phyloP scores from a whole-genome alignment of 129 eudicot genomes.

The Kitagawia praeruptora region DNA sequence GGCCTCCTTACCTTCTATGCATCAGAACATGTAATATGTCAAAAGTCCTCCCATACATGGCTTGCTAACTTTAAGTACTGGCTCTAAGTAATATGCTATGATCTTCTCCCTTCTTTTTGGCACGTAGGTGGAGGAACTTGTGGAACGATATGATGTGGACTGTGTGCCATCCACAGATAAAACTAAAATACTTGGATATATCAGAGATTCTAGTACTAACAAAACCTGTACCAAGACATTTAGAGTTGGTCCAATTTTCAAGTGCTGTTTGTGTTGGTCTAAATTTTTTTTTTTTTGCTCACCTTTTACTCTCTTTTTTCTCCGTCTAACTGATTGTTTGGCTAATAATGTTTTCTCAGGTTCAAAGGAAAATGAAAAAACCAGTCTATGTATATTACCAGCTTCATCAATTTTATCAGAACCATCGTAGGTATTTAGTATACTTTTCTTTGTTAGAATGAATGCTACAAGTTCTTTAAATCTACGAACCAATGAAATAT shows the following conservation, averaged over 20 bases:
- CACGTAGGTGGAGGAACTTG: constrained; percentile 74
- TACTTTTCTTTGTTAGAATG: background rate
- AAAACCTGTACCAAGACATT: constrained; percentile 58
- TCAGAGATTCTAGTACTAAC: constrained; percentile 35
- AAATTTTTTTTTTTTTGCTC: background rate
- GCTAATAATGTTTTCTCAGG: constrained; percentile 33
- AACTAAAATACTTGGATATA: constrained; percentile 28
- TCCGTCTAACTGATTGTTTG: constrained; percentile 4
- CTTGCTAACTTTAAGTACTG: background rate
- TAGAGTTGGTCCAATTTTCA: constrained; percentile 39
- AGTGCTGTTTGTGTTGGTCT: background rate
- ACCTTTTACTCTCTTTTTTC: background rate
- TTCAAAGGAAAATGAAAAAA: constrained; percentile 67
- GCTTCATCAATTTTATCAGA: constrained; percentile 84
- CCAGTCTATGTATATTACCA: constrained; percentile 80
- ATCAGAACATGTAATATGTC: constrained; percentile 52
- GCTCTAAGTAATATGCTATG: background rate
- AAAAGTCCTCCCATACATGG: constrained; percentile 5
- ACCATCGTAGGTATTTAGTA: constrained; percentile 62
- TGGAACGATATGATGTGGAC: constrained; percentile 54
- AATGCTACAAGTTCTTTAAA: background rate
- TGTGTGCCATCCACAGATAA: constrained; percentile 40
- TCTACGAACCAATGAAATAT: background rate
- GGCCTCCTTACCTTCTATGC: constrained; percentile 66
- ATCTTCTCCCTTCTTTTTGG: constrained; percentile 4